Conservation (phyloP, 345 rosid species). For the Populus tremula region DNA sequence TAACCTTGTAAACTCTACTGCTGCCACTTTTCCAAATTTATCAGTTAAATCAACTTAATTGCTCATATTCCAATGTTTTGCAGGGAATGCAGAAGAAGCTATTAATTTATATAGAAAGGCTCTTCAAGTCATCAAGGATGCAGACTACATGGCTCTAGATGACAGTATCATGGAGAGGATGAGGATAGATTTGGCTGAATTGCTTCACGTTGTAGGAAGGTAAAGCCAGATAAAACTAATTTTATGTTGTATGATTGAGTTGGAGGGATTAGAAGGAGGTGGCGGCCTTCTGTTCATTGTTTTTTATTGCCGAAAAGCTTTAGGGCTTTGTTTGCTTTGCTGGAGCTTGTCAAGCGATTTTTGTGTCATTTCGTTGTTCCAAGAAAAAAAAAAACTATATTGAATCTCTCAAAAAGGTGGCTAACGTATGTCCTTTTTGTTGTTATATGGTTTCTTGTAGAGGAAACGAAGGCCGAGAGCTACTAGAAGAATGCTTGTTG, state of each 20-base stretch:
- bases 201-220: constrained; percentile 86
- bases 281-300: no score
- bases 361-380: background rate
- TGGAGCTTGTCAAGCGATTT: no score
- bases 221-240: constrained; percentile 13
- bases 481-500: constrained; percentile 78
- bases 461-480: constrained; percentile 76
- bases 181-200: constrained; percentile 85
- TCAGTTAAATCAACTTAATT: background rate
- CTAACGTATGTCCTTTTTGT: background rate
- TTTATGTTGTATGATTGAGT: no score
- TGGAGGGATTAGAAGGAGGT: no score
- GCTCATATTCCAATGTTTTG: constrained; percentile 11
- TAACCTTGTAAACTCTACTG: no score
- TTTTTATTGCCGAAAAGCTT: no score
- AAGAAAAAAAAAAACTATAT: no score
- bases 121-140: constrained; percentile 56
- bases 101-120: constrained; percentile 62
- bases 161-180: constrained; percentile 63
- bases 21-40: no score
- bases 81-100: constrained; percentile 76
- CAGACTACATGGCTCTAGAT: constrained; percentile 57
- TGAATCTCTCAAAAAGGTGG: no score
- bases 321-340: no score
- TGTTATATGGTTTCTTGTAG: constrained; percentile 32